Percentiles rank a stretch among this genome's conserved stretches.
phyloP scores from a whole-genome alignment of 495 filamentous ascomycete species.

The Astrothelium macrocarpum region DNA sequence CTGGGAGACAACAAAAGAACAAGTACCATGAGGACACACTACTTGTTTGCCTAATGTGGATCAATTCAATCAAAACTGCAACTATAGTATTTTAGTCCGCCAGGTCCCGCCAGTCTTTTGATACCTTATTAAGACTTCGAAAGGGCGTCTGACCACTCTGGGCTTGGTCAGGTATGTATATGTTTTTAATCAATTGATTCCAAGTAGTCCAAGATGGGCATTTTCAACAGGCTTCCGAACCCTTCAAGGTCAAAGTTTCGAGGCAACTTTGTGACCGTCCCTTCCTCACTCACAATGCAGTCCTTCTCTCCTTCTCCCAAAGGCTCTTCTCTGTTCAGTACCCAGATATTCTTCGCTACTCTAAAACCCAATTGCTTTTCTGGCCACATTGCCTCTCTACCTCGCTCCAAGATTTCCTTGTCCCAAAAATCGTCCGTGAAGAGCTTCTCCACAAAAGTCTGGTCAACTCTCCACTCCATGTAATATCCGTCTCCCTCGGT shows the following conservation, averaged over 20 bases:
- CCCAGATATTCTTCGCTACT: neutral
- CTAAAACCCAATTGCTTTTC: neutral
- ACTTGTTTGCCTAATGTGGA: too few relatives aligned
- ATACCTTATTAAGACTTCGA: too few relatives aligned
- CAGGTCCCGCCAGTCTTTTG: too few relatives aligned
- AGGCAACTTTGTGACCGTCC: neutral
- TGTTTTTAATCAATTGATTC: neutral
- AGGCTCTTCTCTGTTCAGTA: neutral
- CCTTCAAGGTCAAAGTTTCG: neutral
- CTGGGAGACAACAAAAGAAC: too few relatives aligned
- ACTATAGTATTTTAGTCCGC: too few relatives aligned
- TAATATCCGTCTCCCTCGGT: neutral
- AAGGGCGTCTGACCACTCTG: neutral
- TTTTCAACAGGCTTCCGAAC: neutral
- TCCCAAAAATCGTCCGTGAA: conserved; percentile 1
- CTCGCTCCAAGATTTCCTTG: neutral
- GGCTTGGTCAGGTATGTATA: neutral
- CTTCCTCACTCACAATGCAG: neutral
- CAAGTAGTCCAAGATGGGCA: neutral
- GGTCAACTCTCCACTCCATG: neutral
- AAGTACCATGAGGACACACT: too few relatives aligned
- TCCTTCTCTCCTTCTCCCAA: neutral
- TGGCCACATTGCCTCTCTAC: neutral
- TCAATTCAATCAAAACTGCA: too few relatives aligned
- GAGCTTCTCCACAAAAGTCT: neutral